Conservation (phyloP, 148 eudicot species). For the Chenopodium suecicum region DNA sequence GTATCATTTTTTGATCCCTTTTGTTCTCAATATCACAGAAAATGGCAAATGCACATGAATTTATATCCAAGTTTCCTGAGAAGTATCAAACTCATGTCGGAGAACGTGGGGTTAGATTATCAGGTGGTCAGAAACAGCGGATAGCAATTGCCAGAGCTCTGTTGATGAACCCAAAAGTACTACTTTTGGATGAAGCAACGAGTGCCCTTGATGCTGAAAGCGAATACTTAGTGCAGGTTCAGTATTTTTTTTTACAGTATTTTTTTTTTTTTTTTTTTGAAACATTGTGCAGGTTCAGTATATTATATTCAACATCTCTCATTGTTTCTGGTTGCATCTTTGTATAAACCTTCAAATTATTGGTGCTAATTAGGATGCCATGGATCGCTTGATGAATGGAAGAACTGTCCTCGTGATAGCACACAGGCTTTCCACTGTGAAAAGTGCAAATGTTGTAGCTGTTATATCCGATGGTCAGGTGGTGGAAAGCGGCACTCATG, state of each 20-base stretch:
- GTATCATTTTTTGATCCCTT: background rate
- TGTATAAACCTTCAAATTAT: background rate
- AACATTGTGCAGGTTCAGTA: slow-evolving; percentile 60
- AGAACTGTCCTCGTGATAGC: slow-evolving; percentile 96
- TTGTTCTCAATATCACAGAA: slow-evolving; percentile 42
- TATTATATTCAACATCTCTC: background rate
- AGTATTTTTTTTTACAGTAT: background rate
- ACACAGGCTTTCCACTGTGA: slow-evolving; percentile 89
- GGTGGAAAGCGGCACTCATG: slow-evolving; percentile 78
- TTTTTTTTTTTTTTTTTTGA: too few species aligned
- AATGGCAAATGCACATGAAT: slow-evolving; percentile 98
- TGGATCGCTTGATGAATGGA: slow-evolving; percentile 91
- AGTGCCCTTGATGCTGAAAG: slow-evolving; percentile 96
- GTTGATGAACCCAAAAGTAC: slow-evolving; percentile 76
- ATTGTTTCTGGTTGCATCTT: background rate
- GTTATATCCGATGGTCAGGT: slow-evolving; percentile 88
- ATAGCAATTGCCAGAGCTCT: slow-evolving; percentile 89
- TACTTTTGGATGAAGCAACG: slow-evolving; percentile 89
- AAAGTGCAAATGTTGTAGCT: slow-evolving; percentile 79
- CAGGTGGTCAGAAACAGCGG: slow-evolving; percentile 95
- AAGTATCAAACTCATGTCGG: slow-evolving; percentile 83
- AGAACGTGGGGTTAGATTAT: slow-evolving; percentile 86
- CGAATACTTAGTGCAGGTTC: slow-evolving; percentile 88
- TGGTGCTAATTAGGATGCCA: slow-evolving; percentile 61
- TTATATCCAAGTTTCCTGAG: slow-evolving; percentile 76